Evolutionary conservation across 1,284 basidiomycete genomes (phyloP).

Genomic region (Jaminaea rosea): DNA sequence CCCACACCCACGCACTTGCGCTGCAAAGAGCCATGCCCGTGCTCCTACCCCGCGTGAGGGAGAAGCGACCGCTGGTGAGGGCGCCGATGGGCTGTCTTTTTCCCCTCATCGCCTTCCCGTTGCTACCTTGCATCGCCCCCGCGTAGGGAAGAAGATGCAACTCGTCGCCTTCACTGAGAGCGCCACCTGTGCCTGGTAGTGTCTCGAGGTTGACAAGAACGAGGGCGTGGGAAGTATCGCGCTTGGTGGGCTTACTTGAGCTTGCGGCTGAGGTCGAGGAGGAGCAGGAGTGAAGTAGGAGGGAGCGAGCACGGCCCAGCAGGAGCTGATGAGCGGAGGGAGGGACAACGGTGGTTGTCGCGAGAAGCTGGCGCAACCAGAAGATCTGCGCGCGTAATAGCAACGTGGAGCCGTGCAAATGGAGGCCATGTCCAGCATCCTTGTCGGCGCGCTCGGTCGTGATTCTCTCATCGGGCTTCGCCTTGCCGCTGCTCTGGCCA

Average conservation of each 20-base stretch:
- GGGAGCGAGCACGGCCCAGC: not conserved
- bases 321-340: not conserved
- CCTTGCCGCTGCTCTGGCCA: not conserved
- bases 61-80: conserved; percentile 4
- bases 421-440: not conserved
- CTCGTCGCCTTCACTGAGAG: not conserved
- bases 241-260: not conserved
- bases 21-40: not conserved
- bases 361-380: not conserved
- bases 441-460: not conserved
- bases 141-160: not conserved
- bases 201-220: conserved; percentile 1
- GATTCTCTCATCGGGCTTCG: not conserved
- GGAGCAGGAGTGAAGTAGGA: not conserved
- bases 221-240: not conserved
- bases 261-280: not conserved
- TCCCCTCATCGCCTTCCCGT: no score
- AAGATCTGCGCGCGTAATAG: not conserved
- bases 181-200: not conserved
- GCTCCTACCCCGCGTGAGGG: conserved; percentile 1
- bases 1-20: not conserved
- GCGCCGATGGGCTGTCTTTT: conserved; percentile 3
- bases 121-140: not conserved
- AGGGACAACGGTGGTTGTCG: not conserved
- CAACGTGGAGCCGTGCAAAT: not conserved